These are phyloP conservation scores for Trichoderma atrobrunneum DNA, from an alignment of 2,329 filamentous ascomycete genomes.

Conservation along the genomic window DNA sequence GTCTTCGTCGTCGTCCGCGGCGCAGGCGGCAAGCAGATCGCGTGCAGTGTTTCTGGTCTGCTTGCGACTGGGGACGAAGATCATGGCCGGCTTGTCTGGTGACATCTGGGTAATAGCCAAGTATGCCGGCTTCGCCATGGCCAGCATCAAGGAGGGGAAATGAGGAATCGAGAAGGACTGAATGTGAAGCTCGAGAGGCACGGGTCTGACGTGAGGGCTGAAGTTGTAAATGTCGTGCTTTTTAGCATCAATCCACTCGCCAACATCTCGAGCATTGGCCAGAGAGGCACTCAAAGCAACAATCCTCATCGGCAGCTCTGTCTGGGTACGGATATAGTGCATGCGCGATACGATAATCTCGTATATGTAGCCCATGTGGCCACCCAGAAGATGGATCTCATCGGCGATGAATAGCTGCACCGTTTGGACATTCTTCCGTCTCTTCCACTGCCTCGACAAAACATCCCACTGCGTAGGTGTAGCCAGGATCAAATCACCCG, in stretches of 20 bases:
- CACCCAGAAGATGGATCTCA: constrained; percentile 89
- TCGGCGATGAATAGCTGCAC: constrained; percentile 92
- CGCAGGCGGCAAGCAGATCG: constrained; percentile 82
- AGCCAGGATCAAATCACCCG: constrained; percentile 84
- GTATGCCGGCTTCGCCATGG: constrained; percentile 95
- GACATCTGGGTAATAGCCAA: constrained; percentile 85
- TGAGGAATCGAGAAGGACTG: constrained; percentile 96
- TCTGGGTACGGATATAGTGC: constrained; percentile 90
- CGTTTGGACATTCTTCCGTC: constrained; percentile 89
- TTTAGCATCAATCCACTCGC: constrained; percentile 95
- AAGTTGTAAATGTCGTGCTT: constrained; percentile 99
- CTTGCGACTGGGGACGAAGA: constrained; percentile 92
- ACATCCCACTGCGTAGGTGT: constrained; percentile 96
- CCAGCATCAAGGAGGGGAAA: constrained; percentile 96
- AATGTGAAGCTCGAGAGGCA: constrained; percentile 89
- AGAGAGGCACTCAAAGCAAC: constrained; percentile 88
- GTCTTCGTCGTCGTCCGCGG: constrained; percentile 88
- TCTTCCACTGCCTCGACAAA: constrained; percentile 91
- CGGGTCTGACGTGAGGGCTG: constrained; percentile 82
- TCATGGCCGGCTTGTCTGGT: constrained; percentile 80
- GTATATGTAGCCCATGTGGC: constrained; percentile 82
- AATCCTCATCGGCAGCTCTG: constrained; percentile 80
- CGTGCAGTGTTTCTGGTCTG: constrained; percentile 84
- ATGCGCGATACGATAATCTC: constrained; percentile 97
- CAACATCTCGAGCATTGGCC: constrained; percentile 88